Conservation (phyloP, 2,329 filamentous ascomycete species). For the Aspergillus sp. region DNA sequence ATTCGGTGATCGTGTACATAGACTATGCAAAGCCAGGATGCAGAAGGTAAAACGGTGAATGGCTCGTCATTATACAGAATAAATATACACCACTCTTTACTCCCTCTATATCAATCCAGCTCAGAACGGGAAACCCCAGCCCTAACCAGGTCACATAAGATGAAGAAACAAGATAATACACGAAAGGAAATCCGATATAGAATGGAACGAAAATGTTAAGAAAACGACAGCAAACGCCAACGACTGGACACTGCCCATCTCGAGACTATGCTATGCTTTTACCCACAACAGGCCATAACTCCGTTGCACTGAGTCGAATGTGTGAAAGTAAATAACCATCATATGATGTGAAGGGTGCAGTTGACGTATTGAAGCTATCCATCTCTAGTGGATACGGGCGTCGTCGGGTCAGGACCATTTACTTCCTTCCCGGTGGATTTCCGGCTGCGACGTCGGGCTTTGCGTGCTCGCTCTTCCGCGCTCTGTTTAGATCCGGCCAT, state of each 20-base stretch:
- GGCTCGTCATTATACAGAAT: no score
- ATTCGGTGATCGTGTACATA: no score
- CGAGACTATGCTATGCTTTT: slow-evolving; percentile 5
- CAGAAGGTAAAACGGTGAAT: no score
- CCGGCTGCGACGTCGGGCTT: slow-evolving; percentile 16
- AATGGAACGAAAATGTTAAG: not conserved
- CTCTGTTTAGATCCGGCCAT: slow-evolving; percentile 19
- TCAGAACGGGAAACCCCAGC: no score
- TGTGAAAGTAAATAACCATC: not conserved
- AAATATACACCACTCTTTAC: no score
- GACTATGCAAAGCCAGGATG: no score
- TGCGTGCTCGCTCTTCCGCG: slow-evolving; percentile 17
- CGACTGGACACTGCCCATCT: not conserved
- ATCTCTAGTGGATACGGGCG: not conserved
- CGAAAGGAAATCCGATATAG: not conserved
- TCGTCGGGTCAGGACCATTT: not conserved
- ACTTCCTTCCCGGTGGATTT: not conserved
- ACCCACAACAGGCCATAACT: slow-evolving; percentile 1
- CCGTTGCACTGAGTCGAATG: not conserved
- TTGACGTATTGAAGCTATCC: no score
- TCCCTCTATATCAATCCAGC: no score
- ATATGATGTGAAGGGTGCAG: not conserved
- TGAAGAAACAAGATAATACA: not conserved
- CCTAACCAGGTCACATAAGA: no score
- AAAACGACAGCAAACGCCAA: not conserved